phyloP scores from a whole-genome alignment of 192 early-diverging fungal genomes.

The Allomyces macrogynus region DNA sequence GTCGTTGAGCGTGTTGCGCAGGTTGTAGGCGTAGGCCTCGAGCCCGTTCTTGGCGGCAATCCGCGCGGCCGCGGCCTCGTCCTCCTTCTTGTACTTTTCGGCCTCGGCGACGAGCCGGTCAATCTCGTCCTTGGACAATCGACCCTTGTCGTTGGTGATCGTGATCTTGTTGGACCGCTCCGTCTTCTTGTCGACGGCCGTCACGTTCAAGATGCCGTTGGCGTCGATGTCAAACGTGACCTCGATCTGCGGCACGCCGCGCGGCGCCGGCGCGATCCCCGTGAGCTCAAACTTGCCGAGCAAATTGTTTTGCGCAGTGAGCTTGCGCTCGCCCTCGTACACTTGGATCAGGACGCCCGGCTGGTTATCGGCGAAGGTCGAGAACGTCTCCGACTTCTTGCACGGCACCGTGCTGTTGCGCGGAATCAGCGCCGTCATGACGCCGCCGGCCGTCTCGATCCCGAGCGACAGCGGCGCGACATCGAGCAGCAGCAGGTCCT shows the following conservation, averaged over 20 bases:
- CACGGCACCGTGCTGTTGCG: no score
- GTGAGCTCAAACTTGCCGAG: conserved; percentile 96
- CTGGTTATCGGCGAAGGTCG: conserved; percentile 94
- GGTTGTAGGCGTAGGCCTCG: conserved; percentile 93
- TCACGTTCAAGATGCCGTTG: no score
- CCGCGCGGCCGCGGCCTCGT: conserved; percentile 78
- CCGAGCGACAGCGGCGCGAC: no score
- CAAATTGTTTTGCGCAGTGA: conserved; percentile 95
- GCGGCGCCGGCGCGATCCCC: conserved; percentile 88
- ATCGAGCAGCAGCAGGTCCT: conserved; percentile 84
- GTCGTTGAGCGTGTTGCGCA: conserved; percentile 75
- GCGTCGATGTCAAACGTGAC: no score
- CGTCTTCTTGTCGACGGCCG: no score
- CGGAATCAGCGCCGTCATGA: no score
- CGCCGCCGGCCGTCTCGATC: no score
- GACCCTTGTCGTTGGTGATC: conserved; percentile 98
- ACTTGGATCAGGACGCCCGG: conserved; percentile 94
- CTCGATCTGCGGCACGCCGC: conserved; percentile 92
- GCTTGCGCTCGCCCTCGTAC: conserved; percentile 91
- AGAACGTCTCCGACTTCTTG: no score
- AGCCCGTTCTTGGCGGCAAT: conserved; percentile 84
- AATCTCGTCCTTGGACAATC: conserved; percentile 94
- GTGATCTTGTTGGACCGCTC: conserved; percentile 91
- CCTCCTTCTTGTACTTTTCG: conserved; percentile 92
- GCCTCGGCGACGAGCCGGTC: conserved; percentile 90